Evolutionary conservation across 1,284 basidiomycete species (phyloP).

Genomic region (Fomes fomentarius): DNA sequence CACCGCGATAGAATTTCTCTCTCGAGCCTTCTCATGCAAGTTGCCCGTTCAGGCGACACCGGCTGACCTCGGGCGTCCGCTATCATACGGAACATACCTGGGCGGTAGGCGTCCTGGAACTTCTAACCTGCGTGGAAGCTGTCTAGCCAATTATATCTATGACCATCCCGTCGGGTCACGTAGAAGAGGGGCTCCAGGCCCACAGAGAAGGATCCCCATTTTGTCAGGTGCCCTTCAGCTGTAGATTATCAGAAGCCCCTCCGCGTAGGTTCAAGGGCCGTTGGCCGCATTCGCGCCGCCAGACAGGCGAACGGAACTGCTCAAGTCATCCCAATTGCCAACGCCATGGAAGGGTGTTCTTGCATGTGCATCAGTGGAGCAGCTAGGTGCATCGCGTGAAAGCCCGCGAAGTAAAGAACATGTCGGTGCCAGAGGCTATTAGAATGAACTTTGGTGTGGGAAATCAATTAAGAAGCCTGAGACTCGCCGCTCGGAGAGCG

Average conservation of each 20-base stretch:
- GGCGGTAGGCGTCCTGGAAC: no score
- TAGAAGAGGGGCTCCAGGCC: neutral
- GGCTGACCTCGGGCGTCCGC: neutral
- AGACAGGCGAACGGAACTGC: neutral
- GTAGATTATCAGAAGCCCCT: conserved; percentile 2
- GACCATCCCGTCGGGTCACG: neutral
- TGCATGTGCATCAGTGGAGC: no score
- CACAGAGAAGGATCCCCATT: conserved; percentile 5
- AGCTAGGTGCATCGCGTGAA: no score
- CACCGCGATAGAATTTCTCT: no score
- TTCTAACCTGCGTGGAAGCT: no score
- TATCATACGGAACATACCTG: neutral
- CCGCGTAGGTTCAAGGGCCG: conserved; percentile 12
- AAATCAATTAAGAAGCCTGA: no score
- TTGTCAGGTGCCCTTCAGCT: conserved; percentile 6
- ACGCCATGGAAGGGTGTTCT: conserved; percentile 1
- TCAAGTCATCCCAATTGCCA: neutral
- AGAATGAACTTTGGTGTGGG: no score
- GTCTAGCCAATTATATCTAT: neutral
- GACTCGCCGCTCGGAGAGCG: no score
- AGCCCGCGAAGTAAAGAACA: no score
- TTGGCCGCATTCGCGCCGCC: conserved; percentile 21
- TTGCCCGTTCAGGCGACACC: neutral
- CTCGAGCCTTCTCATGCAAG: no score
- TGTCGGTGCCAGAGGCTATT: neutral